A percentile compares a stretch with the other conserved stretches of the same genome.
These are phyloP conservation scores for Agapanthus africanus DNA, from an alignment of 106 monocot genomes.

Conservation along the genomic window DNA sequence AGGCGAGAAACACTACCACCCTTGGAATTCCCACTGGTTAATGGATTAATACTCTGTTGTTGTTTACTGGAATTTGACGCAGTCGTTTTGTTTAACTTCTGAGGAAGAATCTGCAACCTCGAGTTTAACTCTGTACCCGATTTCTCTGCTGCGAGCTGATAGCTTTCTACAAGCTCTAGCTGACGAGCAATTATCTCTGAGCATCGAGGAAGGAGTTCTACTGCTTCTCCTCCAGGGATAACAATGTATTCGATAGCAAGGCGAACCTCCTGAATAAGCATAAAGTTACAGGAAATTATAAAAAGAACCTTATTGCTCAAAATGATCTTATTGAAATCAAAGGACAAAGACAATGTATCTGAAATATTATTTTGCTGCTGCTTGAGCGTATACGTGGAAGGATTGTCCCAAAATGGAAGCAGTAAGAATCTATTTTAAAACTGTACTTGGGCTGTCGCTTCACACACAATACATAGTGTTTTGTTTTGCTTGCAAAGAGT, in stretches of 20 bases:
- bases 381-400: too few relatives aligned
- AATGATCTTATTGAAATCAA: too few relatives aligned
- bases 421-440: background rate
- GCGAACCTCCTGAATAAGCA: conserved; percentile 61
- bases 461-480: background rate
- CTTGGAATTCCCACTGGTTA: conserved; percentile 36
- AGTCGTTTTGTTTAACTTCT: conserved; percentile 41
- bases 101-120: conserved; percentile 93
- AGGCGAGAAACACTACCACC: conserved; percentile 62
- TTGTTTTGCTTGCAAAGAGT: background rate
- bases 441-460: background rate
- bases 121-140: conserved; percentile 85
- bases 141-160: conserved; percentile 82
- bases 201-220: conserved; percentile 91
- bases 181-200: conserved; percentile 95
- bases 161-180: conserved; percentile 92
- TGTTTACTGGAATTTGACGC: conserved; percentile 20
- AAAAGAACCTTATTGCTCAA: too few relatives aligned
- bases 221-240: conserved; percentile 92
- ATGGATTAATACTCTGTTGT: conserved; percentile 22
- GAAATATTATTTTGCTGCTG: too few relatives aligned
- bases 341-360: too few relatives aligned
- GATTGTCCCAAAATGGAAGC: background rate
- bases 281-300: background rate
- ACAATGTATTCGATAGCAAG: conserved; percentile 96